phyloP scores from a whole-genome alignment of 164 flowering plant species.

The Vitis rupestris region DNA sequence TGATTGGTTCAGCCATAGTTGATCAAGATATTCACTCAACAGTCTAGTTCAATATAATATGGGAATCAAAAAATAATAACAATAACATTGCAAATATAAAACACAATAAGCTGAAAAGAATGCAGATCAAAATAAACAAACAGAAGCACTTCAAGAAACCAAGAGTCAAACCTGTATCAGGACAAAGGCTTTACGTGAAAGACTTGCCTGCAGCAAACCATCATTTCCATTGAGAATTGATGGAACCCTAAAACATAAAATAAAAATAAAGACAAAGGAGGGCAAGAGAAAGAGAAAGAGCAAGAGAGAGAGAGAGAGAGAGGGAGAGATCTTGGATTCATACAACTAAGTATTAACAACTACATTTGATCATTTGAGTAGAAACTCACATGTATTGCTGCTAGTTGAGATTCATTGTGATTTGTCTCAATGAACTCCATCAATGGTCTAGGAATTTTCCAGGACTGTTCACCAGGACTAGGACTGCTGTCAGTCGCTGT shows the following conservation, averaged over 20 bases:
- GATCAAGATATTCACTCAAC: too few species aligned
- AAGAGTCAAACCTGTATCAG: conserved; percentile 77
- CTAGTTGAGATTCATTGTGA: conserved; percentile 74
- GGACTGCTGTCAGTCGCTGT: conserved; percentile 49
- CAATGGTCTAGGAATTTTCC: conserved; percentile 72
- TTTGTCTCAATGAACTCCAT: conserved; percentile 55
- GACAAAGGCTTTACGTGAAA: conserved; percentile 79
- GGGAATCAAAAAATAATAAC: too few species aligned
- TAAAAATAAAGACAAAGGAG: not conserved
- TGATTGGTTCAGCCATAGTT: too few species aligned
- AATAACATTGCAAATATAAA: too few species aligned
- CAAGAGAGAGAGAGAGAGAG: not conserved
- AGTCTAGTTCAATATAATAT: too few species aligned
- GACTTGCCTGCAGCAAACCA: conserved; percentile 70
- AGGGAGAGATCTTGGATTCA: too few species aligned
- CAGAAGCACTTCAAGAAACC: not conserved
- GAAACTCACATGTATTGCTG: conserved; percentile 72
- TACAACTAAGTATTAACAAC: not conserved
- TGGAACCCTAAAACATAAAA: not conserved
- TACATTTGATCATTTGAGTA: not conserved
- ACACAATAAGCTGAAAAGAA: too few species aligned
- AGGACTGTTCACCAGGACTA: conserved; percentile 42
- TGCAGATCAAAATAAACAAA: not conserved
- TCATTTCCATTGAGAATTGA: conserved; percentile 1
- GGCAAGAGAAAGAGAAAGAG: not conserved